These are phyloP conservation scores for Blastobotrys petasosporus DNA, from an alignment of 1,139 yeast genomes.

Conservation along the genomic window DNA sequence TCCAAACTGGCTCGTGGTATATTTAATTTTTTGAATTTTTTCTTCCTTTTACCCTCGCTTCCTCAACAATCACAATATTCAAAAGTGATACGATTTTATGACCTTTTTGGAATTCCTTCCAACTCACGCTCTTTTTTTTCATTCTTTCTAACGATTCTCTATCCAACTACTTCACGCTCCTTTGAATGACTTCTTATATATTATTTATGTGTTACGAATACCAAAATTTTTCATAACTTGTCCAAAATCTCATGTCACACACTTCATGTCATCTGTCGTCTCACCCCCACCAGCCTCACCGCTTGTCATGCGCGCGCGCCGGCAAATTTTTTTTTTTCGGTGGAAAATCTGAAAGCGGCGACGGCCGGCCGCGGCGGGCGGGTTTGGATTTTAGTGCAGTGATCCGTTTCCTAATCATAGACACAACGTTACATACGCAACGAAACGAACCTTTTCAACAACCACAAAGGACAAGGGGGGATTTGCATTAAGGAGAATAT, in stretches of 20 bases:
- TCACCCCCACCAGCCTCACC: too few species aligned
- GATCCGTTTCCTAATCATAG: neutral
- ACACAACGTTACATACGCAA: neutral
- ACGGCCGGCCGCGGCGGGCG: too few species aligned
- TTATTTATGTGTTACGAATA: neutral
- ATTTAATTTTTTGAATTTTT: constrained; percentile 13
- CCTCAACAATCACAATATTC: neutral
- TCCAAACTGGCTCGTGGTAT: constrained; percentile 25
- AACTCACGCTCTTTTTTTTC: neutral
- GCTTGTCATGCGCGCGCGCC: too few species aligned
- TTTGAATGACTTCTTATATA: neutral
- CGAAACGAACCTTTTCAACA: neutral
- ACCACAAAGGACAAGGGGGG: neutral
- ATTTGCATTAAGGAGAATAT: constrained; percentile 11
- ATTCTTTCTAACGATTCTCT: neutral
- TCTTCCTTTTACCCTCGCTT: neutral
- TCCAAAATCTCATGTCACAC: neutral
- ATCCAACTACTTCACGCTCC: neutral
- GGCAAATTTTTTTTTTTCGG: constrained; percentile 3
- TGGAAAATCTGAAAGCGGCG: neutral
- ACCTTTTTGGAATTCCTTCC: neutral
- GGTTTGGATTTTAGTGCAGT: neutral
- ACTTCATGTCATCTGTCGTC: too few species aligned
- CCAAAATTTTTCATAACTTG: neutral
- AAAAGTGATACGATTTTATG: neutral